Evolutionary conservation across 768 basidiomycete genomes (phyloP).

Genomic region (Polyporus arcularius): DNA sequence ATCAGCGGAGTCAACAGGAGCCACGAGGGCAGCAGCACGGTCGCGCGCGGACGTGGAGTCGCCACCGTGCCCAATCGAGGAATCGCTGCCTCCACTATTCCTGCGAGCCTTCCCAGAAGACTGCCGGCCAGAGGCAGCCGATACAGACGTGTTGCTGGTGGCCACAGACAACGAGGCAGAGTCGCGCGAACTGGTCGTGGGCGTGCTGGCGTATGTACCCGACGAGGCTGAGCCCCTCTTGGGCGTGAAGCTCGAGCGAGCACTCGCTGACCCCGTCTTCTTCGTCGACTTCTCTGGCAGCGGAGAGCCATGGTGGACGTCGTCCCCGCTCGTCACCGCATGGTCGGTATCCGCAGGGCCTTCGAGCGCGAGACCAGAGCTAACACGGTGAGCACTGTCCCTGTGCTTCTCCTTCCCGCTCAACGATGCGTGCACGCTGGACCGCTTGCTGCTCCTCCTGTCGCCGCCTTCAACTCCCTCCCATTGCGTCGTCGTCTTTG

Average conservation of each 20-base stretch:
- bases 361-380: conserved; percentile 36
- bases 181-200: conserved; percentile 78
- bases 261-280: conserved; percentile 56
- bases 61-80: conserved; percentile 71
- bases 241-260: conserved; percentile 75
- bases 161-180: conserved; percentile 80
- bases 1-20: conserved; percentile 60
- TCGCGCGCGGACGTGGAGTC: conserved; percentile 68
- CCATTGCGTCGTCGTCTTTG: conserved; percentile 68
- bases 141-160: conserved; percentile 77
- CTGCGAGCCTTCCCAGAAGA: conserved; percentile 64
- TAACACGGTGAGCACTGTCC: conserved; percentile 38
- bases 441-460: conserved; percentile 38
- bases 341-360: conserved; percentile 43
- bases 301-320: conserved; percentile 37
- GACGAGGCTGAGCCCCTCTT: conserved; percentile 91
- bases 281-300: conserved; percentile 64
- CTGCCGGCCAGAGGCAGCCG: conserved; percentile 71
- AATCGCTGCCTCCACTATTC: conserved; percentile 87
- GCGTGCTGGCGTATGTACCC: conserved; percentile 80
- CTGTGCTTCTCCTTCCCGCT: conserved; percentile 45
- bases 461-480: conserved; percentile 58
- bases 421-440: conserved; percentile 41
- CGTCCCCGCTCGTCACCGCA: conserved; percentile 57
- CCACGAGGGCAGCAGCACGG: conserved; percentile 61